Conservation (phyloP, 2,329 filamentous ascomycete species). For the Fusarium nygamai region DNA sequence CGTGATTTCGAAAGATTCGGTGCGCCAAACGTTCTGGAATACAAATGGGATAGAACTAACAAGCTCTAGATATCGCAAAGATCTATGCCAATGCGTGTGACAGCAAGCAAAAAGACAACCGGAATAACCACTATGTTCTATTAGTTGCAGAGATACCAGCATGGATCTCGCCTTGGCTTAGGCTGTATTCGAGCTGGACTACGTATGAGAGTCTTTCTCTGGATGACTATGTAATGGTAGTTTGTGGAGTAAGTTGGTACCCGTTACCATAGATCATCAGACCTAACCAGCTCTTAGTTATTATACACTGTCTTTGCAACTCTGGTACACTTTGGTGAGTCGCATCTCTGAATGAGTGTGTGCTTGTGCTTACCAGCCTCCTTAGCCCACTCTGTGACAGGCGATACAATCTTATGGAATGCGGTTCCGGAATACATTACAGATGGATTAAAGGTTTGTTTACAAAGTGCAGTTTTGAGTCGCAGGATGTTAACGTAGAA, state of each 20-base stretch:
- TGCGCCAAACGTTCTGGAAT: neutral
- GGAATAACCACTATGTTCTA: constrained; percentile 46
- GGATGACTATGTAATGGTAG: constrained; percentile 54
- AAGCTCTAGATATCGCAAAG: constrained; percentile 43
- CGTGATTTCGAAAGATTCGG: constrained; percentile 32
- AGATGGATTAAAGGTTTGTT: constrained; percentile 27
- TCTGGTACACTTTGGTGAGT: constrained; percentile 21
- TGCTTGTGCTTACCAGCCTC: neutral
- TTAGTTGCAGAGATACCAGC: constrained; percentile 51
- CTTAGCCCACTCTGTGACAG: constrained; percentile 15
- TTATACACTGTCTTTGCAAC: constrained; percentile 38
- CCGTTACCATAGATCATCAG: neutral
- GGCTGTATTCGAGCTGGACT: constrained; percentile 51
- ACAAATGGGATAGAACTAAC: neutral
- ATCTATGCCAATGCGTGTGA: constrained; percentile 49
- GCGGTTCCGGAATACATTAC: constrained; percentile 4
- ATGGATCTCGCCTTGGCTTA: constrained; percentile 47
- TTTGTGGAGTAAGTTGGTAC: constrained; percentile 44
- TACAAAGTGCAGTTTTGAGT: neutral
- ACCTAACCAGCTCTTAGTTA: constrained; percentile 24
- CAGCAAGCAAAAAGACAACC: constrained; percentile 45
- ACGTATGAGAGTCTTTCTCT: constrained; percentile 44
- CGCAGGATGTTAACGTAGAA: neutral
- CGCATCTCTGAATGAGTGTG: no score
- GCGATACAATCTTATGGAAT: constrained; percentile 4